Evolutionary conservation across 2,329 filamentous ascomycete species (phyloP).

Genomic region (Geosmithia putterillii): DNA sequence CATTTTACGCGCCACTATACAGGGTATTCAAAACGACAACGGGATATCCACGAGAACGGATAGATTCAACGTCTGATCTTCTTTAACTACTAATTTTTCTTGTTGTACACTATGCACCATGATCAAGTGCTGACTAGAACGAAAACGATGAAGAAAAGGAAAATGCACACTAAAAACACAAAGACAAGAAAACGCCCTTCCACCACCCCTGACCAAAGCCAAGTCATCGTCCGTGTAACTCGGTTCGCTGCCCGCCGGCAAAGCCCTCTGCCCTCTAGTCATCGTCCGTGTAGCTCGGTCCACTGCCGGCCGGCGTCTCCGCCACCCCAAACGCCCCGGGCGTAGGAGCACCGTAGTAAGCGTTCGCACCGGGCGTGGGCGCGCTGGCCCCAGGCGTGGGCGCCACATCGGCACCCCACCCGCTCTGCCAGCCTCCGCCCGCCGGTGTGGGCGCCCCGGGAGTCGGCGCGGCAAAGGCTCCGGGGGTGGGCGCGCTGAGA

Average conservation of each 20-base stretch:
- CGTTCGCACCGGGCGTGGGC: constrained; percentile 52
- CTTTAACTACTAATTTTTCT: neutral
- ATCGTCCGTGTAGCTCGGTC: constrained; percentile 41
- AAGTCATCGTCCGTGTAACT: constrained; percentile 39
- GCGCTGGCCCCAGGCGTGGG: constrained; percentile 48
- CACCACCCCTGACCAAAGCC: too few species aligned
- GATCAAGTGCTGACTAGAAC: neutral
- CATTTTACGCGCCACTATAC: too few species aligned
- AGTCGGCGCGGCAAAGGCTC: constrained; percentile 50
- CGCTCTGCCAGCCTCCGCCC: constrained; percentile 50
- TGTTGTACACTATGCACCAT: neutral
- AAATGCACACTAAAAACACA: neutral
- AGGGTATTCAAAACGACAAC: too few species aligned
- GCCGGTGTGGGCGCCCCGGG: constrained; percentile 52
- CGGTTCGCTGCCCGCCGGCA: constrained; percentile 44
- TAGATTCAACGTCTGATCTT: neutral
- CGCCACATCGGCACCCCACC: constrained; percentile 56
- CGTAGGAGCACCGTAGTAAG: constrained; percentile 24
- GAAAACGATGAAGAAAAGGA: neutral
- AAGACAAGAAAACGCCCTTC: neutral
- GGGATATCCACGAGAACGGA: too few species aligned
- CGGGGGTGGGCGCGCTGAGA: constrained; percentile 57
- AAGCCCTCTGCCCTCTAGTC: constrained; percentile 15
- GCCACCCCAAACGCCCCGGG: constrained; percentile 44
- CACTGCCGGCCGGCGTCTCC: constrained; percentile 50